Base-by-base conservation (phyloP, 176 grass and related monocot genomes). In the Oryza officinalis region DNA sequence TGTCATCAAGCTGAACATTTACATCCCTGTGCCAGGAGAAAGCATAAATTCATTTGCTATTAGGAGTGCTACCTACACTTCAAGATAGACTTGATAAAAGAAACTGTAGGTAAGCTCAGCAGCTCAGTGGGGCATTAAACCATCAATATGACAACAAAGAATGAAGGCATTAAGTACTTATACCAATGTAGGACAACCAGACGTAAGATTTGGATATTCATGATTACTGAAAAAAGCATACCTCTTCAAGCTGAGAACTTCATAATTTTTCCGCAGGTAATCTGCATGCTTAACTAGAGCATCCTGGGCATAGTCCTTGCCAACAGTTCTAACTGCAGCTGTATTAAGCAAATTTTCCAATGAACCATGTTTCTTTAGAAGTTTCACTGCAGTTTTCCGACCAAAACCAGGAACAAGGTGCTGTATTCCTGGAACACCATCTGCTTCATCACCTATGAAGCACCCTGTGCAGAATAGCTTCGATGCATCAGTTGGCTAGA, bases 351-450 rank as follows among this genome's bases (percentile, higher is more conserved):
- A 94, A 54, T 96, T 92, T 87, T 99, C 91, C 60, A 99, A 71
- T 63, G 91, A 90, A 13, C 96, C 96, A 41, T 96, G 96, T 86
- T 94, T 99, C 10, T 94, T 93, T 54, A 99, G 71, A 47, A 99
- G 85, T 81, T 96, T 99, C 64, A 90, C 72, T 7, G 93, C 91
- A 84, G 96, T 96, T 80, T 99, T 99, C 15, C 91, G 90, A 69
- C 93, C 96, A 71, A 99, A 94, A 79, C 87, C 85, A 3, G 93
- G 96, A 81, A 82, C 93, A 45, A 96, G 76, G 35, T 94, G 89
- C 65, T 96, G 96, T 67, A 99, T 96, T 88, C 96, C 93, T 9
- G 96, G 96, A 80, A 99, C 87, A 83, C 93, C 96, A 81, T 99
- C 96, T 17, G 83, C 93, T 82, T 92, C 96, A 81, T 99, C 93